These are phyloP conservation scores for Gracilaria caudata DNA, from an alignment of 23 red algal species.

Conservation along the genomic window DNA sequence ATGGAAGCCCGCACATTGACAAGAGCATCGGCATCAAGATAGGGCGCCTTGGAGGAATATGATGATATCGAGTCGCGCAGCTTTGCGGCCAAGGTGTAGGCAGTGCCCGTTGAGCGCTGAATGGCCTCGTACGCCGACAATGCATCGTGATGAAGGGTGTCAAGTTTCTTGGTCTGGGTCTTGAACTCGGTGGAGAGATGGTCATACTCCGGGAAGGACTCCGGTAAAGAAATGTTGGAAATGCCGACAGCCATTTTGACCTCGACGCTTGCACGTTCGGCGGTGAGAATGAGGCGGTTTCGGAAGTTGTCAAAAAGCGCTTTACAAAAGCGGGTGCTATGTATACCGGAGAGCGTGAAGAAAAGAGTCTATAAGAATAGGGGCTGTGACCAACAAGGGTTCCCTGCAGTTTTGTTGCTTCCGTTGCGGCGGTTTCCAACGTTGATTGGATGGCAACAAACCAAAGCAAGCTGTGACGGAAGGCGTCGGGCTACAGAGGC, in stretches of 20 bases:
- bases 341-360: too few relatives aligned
- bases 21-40: constrained; percentile 49
- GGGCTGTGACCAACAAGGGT: too few relatives aligned
- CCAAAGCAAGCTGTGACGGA: too few relatives aligned
- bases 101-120: constrained; percentile 30
- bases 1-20: constrained; percentile 53
- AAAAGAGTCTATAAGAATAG: too few relatives aligned
- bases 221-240: constrained; percentile 9
- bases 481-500: too few relatives aligned
- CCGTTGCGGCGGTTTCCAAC: too few relatives aligned
- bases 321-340: constrained; percentile 71
- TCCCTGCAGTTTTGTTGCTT: too few relatives aligned
- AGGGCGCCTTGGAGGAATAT: background rate
- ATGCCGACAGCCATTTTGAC: constrained; percentile 60
- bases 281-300: constrained; percentile 64
- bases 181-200: constrained; percentile 37
- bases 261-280: constrained; percentile 61
- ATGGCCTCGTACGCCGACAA: constrained; percentile 72
- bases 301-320: constrained; percentile 56
- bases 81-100: constrained; percentile 32
- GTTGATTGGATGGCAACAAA: too few relatives aligned
- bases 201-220: constrained; percentile 64
- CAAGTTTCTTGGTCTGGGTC: constrained; percentile 52
- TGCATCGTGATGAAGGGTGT: constrained; percentile 52
- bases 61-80: constrained; percentile 42